These are phyloP conservation scores for Stephania yunnanensis DNA, from an alignment of 164 flowering plant species.

Conservation along the genomic window DNA sequence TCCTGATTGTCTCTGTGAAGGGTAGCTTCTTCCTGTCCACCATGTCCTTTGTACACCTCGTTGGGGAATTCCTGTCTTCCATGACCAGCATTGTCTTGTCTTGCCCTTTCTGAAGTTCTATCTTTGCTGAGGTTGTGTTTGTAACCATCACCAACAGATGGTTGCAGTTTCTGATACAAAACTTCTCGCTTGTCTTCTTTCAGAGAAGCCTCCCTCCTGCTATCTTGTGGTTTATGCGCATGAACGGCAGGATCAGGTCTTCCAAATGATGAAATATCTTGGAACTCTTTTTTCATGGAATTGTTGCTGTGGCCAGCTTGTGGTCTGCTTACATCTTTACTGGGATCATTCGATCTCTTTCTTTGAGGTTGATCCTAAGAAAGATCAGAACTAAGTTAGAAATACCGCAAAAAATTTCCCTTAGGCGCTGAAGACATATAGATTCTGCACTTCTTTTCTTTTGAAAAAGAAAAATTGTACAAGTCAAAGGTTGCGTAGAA, in stretches of 20 bases:
- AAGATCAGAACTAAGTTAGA: conserved; percentile 1
- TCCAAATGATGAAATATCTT: conserved; percentile 10
- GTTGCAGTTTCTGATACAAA: background rate
- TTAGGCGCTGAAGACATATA: background rate
- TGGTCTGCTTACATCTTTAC: conserved; percentile 13
- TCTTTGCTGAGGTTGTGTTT: conserved; percentile 13
- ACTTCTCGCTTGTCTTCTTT: conserved; percentile 4
- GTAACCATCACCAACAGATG: conserved; percentile 11
- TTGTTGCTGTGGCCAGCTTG: conserved; percentile 12
- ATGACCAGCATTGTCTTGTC: conserved; percentile 1
- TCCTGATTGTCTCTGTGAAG: conserved; percentile 17
- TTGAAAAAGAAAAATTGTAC: no score
- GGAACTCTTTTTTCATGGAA: conserved; percentile 12
- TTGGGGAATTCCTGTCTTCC: conserved; percentile 4
- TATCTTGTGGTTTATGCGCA: background rate
- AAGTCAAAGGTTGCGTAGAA: background rate
- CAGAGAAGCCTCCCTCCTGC: background rate
- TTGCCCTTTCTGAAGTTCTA: conserved; percentile 10
- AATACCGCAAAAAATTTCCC: background rate
- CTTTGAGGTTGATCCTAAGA: conserved; percentile 21
- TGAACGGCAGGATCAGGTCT: conserved; percentile 8
- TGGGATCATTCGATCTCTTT: conserved; percentile 12
- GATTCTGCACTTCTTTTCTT: background rate
- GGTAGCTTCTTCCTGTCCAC: conserved; percentile 12
- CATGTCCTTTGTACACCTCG: conserved; percentile 5